Conservation (phyloP, 2,329 filamentous ascomycete species). For the Stylonectria norvegica region DNA sequence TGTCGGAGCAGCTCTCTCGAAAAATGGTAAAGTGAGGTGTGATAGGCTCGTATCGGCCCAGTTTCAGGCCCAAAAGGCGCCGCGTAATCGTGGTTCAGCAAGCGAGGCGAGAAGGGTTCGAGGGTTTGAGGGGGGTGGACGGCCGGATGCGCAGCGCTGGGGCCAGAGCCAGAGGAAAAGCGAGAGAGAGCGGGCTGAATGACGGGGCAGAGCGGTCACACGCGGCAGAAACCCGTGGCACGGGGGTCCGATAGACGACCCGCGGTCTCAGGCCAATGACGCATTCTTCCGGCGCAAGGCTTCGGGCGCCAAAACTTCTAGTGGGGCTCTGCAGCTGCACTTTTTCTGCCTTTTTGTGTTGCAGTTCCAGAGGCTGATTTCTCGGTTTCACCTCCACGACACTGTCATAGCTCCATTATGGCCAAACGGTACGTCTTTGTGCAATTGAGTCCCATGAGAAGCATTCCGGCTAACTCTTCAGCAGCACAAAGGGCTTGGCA, state of each 20-base stretch:
- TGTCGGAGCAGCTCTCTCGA: conserved; percentile 5
- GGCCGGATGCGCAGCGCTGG: conserved; percentile 24
- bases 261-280: conserved; percentile 30
- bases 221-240: conserved; percentile 29
- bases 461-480: conserved; percentile 16
- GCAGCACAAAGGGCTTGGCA: conserved; percentile 39
- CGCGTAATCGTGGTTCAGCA: neutral
- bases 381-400: conserved; percentile 5
- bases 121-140: conserved; percentile 10
- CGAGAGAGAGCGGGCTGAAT: conserved; percentile 28
- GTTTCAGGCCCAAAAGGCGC: conserved; percentile 2
- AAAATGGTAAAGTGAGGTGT: conserved; percentile 1
- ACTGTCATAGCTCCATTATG: conserved; percentile 18
- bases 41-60: conserved; percentile 3
- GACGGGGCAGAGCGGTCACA: conserved; percentile 30
- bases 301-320: conserved; percentile 13
- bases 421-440: conserved; percentile 20
- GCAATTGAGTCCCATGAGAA: conserved; percentile 6
- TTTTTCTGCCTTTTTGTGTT: conserved; percentile 27
- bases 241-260: conserved; percentile 19
- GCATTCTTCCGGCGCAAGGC: conserved; percentile 28
- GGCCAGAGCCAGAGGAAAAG: conserved; percentile 20
- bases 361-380: conserved; percentile 12
- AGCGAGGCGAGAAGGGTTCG: conserved; percentile 1
- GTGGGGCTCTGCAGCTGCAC: conserved; percentile 21